Evolutionary conservation across 192 early-diverging fungal genomes (phyloP), one percentile per base, ranked within the genome.

Genomic region (Coemansia sp.): DNA sequence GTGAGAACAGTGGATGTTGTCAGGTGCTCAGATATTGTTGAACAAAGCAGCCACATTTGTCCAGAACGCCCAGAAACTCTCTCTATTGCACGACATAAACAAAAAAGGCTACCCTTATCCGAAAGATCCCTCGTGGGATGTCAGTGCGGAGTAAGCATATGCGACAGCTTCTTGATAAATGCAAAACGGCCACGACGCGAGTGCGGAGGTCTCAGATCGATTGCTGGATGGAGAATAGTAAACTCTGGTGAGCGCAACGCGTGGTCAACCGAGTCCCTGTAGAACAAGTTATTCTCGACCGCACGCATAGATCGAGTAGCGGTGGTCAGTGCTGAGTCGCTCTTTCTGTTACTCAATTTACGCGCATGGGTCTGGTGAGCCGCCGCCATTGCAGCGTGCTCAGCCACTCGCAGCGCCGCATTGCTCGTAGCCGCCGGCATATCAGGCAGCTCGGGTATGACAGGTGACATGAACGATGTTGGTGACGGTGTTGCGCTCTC

Each of bases 241-340:
- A 82, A 82, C 65, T 82, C 80, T 2, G 80, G 80, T 44, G 80
- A 82, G 42, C 71, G 60, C 61, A 77, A 40, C 46, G 67, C 68
- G 15, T 77, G 61, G 53, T 70, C 78, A 11, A 50, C 75, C 46
- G 80, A 82, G 61, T 82, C 75, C 12, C 67, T 51, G 65, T 64
- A 70, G 24, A 44, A 59, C 61, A 50, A 59, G 29, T 40, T 9
- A 38, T 68, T 41, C 38, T 69, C 72, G 2, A 59, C 66, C 2
- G 62, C 66, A 2, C 63, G 67, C 74, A 76, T 73, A n/a, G 80
- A 82, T 31, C 80, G 44, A 1, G 75, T 74, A 1, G 74, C 74
- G 3, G 75, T 77, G 11, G 80, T 82, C 59, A 82, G 69, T 24
- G 80, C 80, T 40, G 75, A 74, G 71, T 82, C 80, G 64, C 80